Conservation (phyloP, 108 stramenopile species). For the Hondaea fermentalgiana region DNA sequence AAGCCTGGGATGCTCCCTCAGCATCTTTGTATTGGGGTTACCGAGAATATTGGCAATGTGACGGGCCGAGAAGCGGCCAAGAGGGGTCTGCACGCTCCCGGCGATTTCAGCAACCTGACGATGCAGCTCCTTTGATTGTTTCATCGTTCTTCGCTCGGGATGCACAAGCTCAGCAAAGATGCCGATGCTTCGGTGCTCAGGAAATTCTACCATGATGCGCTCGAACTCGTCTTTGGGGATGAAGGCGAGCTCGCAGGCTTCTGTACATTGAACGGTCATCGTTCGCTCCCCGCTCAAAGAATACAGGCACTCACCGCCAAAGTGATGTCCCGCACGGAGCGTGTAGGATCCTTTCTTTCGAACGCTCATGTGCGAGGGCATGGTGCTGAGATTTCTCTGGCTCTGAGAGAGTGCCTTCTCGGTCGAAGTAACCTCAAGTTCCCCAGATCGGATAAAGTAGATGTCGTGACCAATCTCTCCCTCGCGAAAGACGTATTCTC, state of each 20-base stretch:
- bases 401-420: neutral
- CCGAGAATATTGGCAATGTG: slow-evolving; percentile 13
- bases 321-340: neutral
- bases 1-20: neutral
- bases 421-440: neutral
- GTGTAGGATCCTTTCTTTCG: neutral
- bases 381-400: neutral
- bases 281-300: neutral
- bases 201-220: slow-evolving; percentile 4
- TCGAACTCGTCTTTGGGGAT: neutral
- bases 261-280: neutral
- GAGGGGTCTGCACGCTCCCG: neutral
- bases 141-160: neutral
- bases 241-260: neutral
- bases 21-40: neutral
- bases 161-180: neutral
- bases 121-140: neutral
- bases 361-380: neutral
- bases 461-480: neutral
- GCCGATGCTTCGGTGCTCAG: neutral
- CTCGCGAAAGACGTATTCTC: slow-evolving; percentile 9
- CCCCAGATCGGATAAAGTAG: neutral
- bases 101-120: neutral
- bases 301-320: neutral
- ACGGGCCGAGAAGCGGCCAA: neutral